Evolutionary conservation across 345 rosid species (phyloP).

Genomic region (Populus deltoides): DNA sequence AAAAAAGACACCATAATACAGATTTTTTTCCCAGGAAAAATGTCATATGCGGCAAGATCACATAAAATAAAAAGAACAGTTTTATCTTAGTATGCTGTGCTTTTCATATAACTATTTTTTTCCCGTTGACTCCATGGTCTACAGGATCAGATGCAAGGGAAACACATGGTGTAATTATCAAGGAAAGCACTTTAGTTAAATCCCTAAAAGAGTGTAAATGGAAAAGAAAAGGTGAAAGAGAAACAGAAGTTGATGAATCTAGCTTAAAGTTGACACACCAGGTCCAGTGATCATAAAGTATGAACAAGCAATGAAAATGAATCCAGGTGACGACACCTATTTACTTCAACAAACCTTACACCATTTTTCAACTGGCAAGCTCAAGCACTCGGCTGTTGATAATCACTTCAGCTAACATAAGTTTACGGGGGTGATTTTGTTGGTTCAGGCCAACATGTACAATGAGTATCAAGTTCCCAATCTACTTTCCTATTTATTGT

Average conservation of each 20-base stretch:
- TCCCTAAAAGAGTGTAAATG: neutral
- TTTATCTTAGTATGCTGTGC: neutral
- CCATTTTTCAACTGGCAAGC: neutral
- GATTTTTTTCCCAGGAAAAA: neutral
- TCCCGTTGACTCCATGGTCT: neutral
- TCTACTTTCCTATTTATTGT: no score
- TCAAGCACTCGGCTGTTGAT: neutral
- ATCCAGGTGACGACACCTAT: neutral
- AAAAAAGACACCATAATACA: neutral
- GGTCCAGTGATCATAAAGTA: neutral
- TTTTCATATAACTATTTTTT: neutral
- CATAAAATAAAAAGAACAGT: neutral
- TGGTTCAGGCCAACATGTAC: neutral
- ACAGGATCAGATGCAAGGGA: neutral
- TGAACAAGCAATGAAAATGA: neutral
- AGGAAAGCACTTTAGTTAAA: neutral
- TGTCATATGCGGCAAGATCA: neutral
- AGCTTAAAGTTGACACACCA: neutral
- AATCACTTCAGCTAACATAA: neutral
- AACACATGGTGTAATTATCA: neutral
- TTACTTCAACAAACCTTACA: neutral
- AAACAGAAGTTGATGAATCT: neutral
- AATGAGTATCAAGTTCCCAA: neutral
- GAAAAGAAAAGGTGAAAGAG: neutral
- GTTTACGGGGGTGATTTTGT: neutral